These are phyloP conservation scores for Huntiella abstrusa DNA, from an alignment of 2,329 filamentous ascomycete species.

Conservation along the genomic window DNA sequence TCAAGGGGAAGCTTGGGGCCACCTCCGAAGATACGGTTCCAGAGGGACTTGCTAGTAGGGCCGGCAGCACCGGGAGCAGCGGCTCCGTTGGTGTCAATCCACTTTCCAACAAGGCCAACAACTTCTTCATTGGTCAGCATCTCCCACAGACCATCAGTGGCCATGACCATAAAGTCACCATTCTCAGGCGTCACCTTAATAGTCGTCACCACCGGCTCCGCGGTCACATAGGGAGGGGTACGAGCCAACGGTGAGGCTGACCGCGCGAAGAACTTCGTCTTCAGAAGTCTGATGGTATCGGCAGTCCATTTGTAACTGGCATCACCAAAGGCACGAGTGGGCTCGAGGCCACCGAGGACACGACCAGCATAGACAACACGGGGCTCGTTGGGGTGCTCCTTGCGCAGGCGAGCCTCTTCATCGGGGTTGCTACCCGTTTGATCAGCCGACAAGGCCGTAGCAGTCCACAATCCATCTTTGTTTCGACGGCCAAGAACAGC, in stretches of 20 bases:
- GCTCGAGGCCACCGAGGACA: constrained; percentile 80
- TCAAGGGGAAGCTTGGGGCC: constrained; percentile 50
- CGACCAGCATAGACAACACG: constrained; percentile 76
- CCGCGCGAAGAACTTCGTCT: constrained; percentile 72
- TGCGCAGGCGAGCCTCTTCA: constrained; percentile 65
- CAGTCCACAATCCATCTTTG: constrained; percentile 73
- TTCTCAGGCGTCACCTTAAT: constrained; percentile 78
- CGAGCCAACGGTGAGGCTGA: constrained; percentile 58
- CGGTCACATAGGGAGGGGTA: constrained; percentile 92
- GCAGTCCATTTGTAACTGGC: constrained; percentile 91
- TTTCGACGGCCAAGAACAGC: constrained; percentile 74
- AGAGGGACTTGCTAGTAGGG: constrained; percentile 48
- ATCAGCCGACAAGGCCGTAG: constrained; percentile 74
- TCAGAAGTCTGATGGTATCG: constrained; percentile 67
- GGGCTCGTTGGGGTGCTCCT: constrained; percentile 75
- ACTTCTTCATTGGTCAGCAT: constrained; percentile 99
- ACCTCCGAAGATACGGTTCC: constrained; percentile 37
- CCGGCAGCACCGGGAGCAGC: constrained; percentile 28
- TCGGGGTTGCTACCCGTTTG: constrained; percentile 81
- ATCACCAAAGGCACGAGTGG: constrained; percentile 86
- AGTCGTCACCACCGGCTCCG: constrained; percentile 84
- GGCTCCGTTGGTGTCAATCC: constrained; percentile 63
- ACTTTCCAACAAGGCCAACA: constrained; percentile 86
- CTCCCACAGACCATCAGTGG: constrained; percentile 94
- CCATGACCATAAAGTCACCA: constrained; percentile 90